A percentile compares a stretch with the other conserved stretches of the same genome.
Evolutionary conservation across 2,329 filamentous ascomycete species (phyloP).

Genomic region (Aspergillus sp.): DNA sequence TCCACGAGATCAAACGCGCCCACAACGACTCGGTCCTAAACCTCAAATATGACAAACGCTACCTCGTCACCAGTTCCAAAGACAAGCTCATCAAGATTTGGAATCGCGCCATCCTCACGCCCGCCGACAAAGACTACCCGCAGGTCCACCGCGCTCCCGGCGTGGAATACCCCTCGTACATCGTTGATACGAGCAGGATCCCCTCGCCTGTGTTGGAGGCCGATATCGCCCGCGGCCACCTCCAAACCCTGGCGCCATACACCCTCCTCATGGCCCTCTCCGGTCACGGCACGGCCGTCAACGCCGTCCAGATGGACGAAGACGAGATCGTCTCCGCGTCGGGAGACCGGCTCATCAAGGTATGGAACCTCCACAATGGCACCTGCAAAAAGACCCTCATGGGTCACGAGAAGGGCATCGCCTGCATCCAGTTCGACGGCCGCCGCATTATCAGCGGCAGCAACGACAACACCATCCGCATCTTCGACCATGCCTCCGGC

Average conservation of each 20-base stretch:
- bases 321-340: conserved; percentile 91
- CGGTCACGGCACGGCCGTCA: conserved; percentile 88
- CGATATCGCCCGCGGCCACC: conserved; percentile 40
- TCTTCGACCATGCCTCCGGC: conserved; percentile 83
- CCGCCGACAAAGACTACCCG: conserved; percentile 46
- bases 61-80: conserved; percentile 94
- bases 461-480: conserved; percentile 92
- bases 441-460: conserved; percentile 92
- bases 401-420: conserved; percentile 92
- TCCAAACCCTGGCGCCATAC: conserved; percentile 60
- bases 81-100: conserved; percentile 97
- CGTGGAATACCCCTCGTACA: conserved; percentile 53
- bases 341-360: conserved; percentile 87
- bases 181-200: conserved; percentile 49
- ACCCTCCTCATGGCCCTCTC: conserved; percentile 75
- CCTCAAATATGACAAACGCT: conserved; percentile 84
- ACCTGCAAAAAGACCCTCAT: conserved; percentile 73
- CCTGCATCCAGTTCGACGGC: conserved; percentile 95
- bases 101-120: conserved; percentile 69
- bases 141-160: conserved; percentile 40
- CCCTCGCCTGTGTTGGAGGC: conserved; percentile 44
- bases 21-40: conserved; percentile 92
- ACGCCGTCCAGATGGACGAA: conserved; percentile 86
- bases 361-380: conserved; percentile 87
- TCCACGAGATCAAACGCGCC: conserved; percentile 73